Evolutionary conservation across 2,329 filamentous ascomycete genomes (phyloP).

Genomic region (Venturia effusa): DNA sequence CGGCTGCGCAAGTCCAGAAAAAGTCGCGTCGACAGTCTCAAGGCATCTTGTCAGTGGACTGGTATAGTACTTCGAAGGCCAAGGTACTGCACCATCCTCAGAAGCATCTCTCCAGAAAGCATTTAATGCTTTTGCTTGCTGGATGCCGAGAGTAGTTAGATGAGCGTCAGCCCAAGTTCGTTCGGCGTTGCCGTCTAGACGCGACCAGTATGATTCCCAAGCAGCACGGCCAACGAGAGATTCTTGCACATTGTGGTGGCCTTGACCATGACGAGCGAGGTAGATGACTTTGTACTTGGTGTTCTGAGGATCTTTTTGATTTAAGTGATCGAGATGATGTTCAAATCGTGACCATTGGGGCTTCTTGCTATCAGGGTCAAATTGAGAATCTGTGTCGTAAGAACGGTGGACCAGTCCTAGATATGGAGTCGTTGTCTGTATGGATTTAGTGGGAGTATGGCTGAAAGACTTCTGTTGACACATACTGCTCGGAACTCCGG

Average conservation of each 20-base stretch:
- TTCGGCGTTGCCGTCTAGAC: slow-evolving; percentile 52
- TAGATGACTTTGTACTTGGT: slow-evolving; percentile 56
- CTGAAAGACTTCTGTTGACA: background rate
- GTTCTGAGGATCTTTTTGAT: slow-evolving; percentile 21
- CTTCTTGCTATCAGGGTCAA: slow-evolving; percentile 29
- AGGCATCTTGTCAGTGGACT: slow-evolving; percentile 54
- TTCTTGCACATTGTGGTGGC: slow-evolving; percentile 54
- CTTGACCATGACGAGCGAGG: slow-evolving; percentile 60
- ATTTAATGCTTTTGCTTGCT: slow-evolving; percentile 48
- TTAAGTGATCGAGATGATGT: slow-evolving; percentile 39
- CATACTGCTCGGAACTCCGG: slow-evolving; percentile 53
- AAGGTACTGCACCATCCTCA: slow-evolving; percentile 42
- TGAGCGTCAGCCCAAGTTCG: slow-evolving; percentile 52
- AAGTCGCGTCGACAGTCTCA: slow-evolving; percentile 52
- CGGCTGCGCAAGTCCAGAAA: slow-evolving; percentile 28
- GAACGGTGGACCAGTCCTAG: slow-evolving; percentile 49
- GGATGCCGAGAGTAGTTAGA: slow-evolving; percentile 45
- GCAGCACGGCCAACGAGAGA: slow-evolving; percentile 55
- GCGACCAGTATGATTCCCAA: slow-evolving; percentile 53
- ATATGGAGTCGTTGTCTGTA: slow-evolving; percentile 35
- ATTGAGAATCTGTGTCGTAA: slow-evolving; percentile 43
- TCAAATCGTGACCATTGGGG: slow-evolving; percentile 60
- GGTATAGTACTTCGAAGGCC: slow-evolving; percentile 53
- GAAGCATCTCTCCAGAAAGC: slow-evolving; percentile 48
- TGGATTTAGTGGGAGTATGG: background rate